Evolutionary conservation across 2,329 filamentous ascomycete species (phyloP).

Genomic region (Alternaria incomplexa): DNA sequence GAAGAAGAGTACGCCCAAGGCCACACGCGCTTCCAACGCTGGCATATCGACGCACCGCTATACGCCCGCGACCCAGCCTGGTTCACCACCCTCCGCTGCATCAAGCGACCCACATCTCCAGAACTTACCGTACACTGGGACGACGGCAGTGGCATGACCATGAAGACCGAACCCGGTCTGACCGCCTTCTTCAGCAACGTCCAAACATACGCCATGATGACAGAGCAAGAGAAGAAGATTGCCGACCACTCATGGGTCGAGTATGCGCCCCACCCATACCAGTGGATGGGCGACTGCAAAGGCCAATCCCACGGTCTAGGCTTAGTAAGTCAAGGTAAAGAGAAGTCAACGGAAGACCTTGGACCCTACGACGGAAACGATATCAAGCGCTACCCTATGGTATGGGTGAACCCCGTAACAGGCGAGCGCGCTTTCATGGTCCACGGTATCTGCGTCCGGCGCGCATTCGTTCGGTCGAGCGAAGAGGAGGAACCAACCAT

Average conservation of each 20-base stretch:
- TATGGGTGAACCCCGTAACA: slow-evolving; percentile 55
- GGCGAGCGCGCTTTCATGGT: slow-evolving; percentile 39
- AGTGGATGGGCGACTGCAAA: slow-evolving; percentile 46
- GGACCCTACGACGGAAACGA: slow-evolving; percentile 44
- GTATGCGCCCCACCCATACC: slow-evolving; percentile 55
- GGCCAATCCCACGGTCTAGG: slow-evolving; percentile 52
- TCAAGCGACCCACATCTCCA: slow-evolving; percentile 48
- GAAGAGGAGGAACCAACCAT: slow-evolving; percentile 42
- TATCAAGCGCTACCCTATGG: slow-evolving; percentile 55
- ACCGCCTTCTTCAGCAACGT: slow-evolving; percentile 55
- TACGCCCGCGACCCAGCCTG: slow-evolving; percentile 52
- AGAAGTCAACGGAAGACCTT: slow-evolving; percentile 49
- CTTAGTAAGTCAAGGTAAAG: slow-evolving; percentile 48
- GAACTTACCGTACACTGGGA: slow-evolving; percentile 52
- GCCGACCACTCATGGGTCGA: slow-evolving; percentile 56
- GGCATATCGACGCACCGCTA: slow-evolving; percentile 58
- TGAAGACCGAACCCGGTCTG: slow-evolving; percentile 53
- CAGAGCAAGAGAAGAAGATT: slow-evolving; percentile 49
- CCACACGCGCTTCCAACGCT: slow-evolving; percentile 55
- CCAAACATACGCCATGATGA: slow-evolving; percentile 52
- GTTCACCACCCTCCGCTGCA: slow-evolving; percentile 52
- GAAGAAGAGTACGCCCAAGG: slow-evolving; percentile 56
- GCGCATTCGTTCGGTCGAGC: slow-evolving; percentile 48
- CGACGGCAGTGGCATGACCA: slow-evolving; percentile 51
- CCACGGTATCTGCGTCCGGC: slow-evolving; percentile 12